A percentile compares a stretch with the other conserved stretches of the same genome.
These are phyloP conservation scores for Trichoderma sp. DNA, from an alignment of 2,329 filamentous ascomycete species.

Conservation along the genomic window DNA sequence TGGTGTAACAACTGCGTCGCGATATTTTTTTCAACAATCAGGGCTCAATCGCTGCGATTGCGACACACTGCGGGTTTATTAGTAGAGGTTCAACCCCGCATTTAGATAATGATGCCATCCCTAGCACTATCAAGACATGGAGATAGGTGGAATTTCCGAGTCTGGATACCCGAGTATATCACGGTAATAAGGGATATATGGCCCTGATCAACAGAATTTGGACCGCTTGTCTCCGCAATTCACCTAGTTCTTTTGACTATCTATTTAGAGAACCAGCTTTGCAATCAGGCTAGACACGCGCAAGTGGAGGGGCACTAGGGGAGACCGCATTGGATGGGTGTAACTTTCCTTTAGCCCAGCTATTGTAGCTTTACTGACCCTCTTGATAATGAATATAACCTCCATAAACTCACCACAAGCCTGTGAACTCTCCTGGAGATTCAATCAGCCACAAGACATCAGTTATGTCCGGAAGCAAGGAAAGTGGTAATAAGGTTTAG, in stretches of 20 bases:
- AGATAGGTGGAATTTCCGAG: constrained; percentile 3
- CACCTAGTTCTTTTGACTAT: background rate
- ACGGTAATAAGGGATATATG: background rate
- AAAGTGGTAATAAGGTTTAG: no score
- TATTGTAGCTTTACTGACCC: no score
- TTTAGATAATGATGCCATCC: constrained; percentile 8
- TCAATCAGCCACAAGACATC: no score
- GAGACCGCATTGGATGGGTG: background rate
- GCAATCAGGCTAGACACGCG: background rate
- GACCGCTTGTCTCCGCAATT: background rate
- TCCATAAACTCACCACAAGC: no score
- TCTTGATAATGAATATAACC: no score
- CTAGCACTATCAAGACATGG: constrained; percentile 9
- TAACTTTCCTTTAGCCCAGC: background rate
- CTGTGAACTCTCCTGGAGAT: no score
- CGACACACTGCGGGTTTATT: background rate
- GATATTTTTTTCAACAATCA: background rate
- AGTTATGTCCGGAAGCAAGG: no score
- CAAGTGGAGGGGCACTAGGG: background rate
- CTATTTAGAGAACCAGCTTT: background rate
- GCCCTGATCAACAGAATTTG: background rate
- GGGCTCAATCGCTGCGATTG: background rate
- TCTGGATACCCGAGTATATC: background rate
- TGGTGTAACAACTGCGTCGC: background rate
- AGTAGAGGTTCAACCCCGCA: constrained; percentile 8